Base-by-base conservation (phyloP, 805 yeast genomes). In the Zygoascus biomembranicola region DNA sequence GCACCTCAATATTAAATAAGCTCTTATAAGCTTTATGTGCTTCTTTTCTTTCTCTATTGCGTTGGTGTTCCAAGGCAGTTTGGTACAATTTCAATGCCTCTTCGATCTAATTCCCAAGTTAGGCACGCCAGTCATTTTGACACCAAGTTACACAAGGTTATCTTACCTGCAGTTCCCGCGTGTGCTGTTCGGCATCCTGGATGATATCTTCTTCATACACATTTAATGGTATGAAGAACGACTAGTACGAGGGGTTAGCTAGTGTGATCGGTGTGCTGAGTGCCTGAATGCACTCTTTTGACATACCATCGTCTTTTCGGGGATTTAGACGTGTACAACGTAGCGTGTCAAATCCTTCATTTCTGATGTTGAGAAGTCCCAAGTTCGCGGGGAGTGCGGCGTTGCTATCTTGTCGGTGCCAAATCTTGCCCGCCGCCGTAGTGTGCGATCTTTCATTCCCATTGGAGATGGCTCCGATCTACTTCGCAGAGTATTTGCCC, bases 111-210 rank as follows among this genome's bases (percentile, higher is more conserved):
- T 18, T 16, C 8, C 20, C 18, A 11, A 16, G 18, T 13, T 42
- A 14, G 16, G 44, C 16, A 42, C 26, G 44, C 13, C 20, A 8
- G 26, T 10, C 44, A 9, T 19, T 18, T 10, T 18, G 20, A 42
- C 5, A 2, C 8, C 20, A 14, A 14, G 20, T 9, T 13, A 13
- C 37, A 13, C 13, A n/a, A 4, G 2, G 5, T 5, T 4, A 19
- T 51, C 65, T 42, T 48, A 80, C 79, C 62, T 92, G 97, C 23
- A 92, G 73, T 65, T 94, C 99, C 48, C 96, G 74, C 1, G 97
- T 85, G 63, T 90, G 96, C 58, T 89, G 92, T 58, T 90, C 96
- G 35, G 84, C 85, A 58, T 87, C 92, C 37, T 79, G 73, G 18
- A 69, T 69, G 5, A 78, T 69, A 50, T 85, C 87, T 63, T 87